Evolutionary conservation across 768 basidiomycete genomes (phyloP), one percentile per base, ranked within the genome.

Genomic region (Boletus rex-veris): DNA sequence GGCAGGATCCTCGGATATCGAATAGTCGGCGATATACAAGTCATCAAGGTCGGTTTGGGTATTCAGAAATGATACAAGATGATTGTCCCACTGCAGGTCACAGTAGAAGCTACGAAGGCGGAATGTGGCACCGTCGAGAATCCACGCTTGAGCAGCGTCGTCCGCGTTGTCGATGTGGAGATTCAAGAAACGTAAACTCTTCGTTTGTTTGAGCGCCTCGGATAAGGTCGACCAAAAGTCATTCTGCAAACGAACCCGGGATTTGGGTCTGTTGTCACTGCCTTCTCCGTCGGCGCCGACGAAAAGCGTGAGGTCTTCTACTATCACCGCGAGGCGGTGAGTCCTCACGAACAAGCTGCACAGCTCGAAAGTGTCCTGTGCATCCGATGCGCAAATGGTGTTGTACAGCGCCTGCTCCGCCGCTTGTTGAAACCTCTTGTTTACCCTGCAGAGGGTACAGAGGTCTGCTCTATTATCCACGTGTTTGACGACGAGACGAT

Each of bases 341-440:
- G 74, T 74, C 16, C 55, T 59, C 7, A 75, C 70, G 46, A 88
- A 73, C 18, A 81, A 71, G 18, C 63, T 59, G 66, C 83, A 84
- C 14, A 85, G 66, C 16, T 66, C 54, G n/a, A 73, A 67, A 7
- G 77, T 76, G 40, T 71, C 64, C 49, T 63, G 60, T 31, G 72
- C 62, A 52, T 77, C 73, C 42, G 68, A 70, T 64, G 84, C 65
- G 54, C 76, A 74, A 15, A 87, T 68, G 2, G 80, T 82, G 57
- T 79, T 82, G 72, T 87, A 88, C 5, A 88, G 70, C 4, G 76
- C 77, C 43, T 72, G 76, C 63, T 86, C 83, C 16, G 82, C 81
- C 46, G 75, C 80, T 42, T 64, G 64, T 53, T 75, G 80, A 60
- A 86, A 85, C 14, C 68, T 66, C 62, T 74, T 80, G 54, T 77